A percentile compares a stretch with the other conserved stretches of the same genome.
Conservation (phyloP, 208 protist genomes). For the Trypanosoma scelopori region DNA sequence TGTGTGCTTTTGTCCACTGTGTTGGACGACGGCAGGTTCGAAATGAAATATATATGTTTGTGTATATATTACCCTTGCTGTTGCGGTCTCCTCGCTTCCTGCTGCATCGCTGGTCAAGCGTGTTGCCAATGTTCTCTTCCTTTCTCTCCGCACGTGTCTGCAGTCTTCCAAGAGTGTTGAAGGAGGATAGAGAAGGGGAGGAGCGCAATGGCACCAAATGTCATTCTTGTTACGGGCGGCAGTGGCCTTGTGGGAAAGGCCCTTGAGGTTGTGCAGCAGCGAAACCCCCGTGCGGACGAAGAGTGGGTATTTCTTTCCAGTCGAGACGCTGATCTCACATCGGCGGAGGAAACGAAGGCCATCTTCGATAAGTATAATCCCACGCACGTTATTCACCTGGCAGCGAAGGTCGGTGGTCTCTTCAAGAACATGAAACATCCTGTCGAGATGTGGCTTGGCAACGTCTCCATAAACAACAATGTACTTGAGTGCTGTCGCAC, state of each 20-base stretch:
- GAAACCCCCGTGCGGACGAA: constrained; percentile 29
- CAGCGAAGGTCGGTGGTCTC: constrained; percentile 90
- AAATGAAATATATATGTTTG: no score
- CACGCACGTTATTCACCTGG: constrained; percentile 95
- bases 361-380: constrained; percentile 87
- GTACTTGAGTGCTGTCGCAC: constrained; percentile 71
- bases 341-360: constrained; percentile 35
- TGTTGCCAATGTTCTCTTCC: constrained; percentile 16
- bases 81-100: not conserved
- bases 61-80: no score
- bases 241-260: constrained; percentile 89
- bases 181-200: not conserved
- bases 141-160: constrained; percentile 18
- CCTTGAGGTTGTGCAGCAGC: constrained; percentile 42
- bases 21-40: no score
- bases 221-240: constrained; percentile 89
- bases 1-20: no score
- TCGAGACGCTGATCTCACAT: constrained; percentile 81
- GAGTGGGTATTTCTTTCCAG: constrained; percentile 87
- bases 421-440: constrained; percentile 91
- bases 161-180: not conserved
- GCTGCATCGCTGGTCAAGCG: constrained; percentile 3
- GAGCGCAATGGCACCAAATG: constrained; percentile 13
- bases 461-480: constrained; percentile 94
- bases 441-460: constrained; percentile 86